Evolutionary conservation across 768 basidiomycete species (phyloP), one percentile per base, ranked within the genome.

Genomic region (Suillus clintonianus): DNA sequence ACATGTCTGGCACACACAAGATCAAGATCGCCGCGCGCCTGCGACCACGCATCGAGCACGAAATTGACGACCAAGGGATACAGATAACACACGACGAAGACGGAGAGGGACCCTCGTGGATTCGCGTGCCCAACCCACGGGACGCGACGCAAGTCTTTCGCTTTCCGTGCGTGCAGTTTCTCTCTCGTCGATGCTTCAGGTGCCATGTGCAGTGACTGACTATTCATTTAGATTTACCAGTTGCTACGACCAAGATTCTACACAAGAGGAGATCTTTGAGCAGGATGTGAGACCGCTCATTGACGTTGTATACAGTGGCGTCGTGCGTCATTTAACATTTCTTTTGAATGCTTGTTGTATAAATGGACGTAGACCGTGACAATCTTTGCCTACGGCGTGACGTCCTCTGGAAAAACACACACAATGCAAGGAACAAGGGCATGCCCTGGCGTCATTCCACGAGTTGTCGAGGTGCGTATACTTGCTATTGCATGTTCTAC

Each of bases 371-470:
- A 93, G 91, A 94, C 90, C 0, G 88, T 93, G 4, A 95, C 93
- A 11, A 87, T 95, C 17, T 95, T 95, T 67, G 91, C 92, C 1
- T 95, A 95, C 75, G 94, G 94, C 8, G 93, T 95, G 14, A 95
- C 93, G 11, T 94, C 92, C 2, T 93, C 91, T 6, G 94, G 94
- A 19, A 95, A 95, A 80, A 96, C 94, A 0, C 87, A 94, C 74
- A 97, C 95, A 0, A 96, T 97, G 92, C 94, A 95, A 77, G 94
- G 94, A 42, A 87, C 82, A 8, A 82, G 76, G 42, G 55, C 80
- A 1, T 82, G 91, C 37, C 91, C 91, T n/a, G 94, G 94, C 1
- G 89, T 96, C 61, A 95, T 95, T 67, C 92, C 92, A 27, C 83
- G 92, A 32, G 87, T 88, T 7, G 87, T 95, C n/a, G 76, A 85